These are phyloP conservation scores for Pyrus hybrid DNA, from an alignment of 331 rosid species.

Conservation along the genomic window DNA sequence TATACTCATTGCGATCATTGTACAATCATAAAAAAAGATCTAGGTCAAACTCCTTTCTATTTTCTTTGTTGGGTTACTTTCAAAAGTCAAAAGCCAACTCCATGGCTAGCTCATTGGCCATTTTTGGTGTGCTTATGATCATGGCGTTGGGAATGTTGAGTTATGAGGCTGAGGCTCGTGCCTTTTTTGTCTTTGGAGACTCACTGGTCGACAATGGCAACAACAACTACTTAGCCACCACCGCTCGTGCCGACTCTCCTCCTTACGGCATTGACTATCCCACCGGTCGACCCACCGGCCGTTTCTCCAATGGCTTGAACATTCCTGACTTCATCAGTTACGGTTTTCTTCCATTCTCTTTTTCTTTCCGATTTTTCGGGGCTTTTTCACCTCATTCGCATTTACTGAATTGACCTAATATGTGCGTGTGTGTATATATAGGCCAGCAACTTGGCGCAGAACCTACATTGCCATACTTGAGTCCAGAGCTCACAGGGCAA, in stretches of 20 bases:
- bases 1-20: background rate
- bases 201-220: slow-evolving; percentile 85
- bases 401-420: background rate
- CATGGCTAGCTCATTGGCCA: slow-evolving; percentile 30
- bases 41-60: background rate
- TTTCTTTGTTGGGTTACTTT: background rate
- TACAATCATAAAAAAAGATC: background rate
- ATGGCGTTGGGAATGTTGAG: slow-evolving; percentile 16
- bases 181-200: slow-evolving; percentile 87
- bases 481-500: slow-evolving; percentile 47
- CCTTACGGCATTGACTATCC: slow-evolving; percentile 84
- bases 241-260: slow-evolving; percentile 66
- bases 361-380: background rate
- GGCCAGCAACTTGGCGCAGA: slow-evolving; percentile 55
- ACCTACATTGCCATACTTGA: slow-evolving; percentile 51
- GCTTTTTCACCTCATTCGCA: too few relatives aligned
- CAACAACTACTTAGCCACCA: slow-evolving; percentile 71
- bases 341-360: background rate
- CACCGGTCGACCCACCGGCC: slow-evolving; percentile 56
- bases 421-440: background rate
- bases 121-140: background rate
- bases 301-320: slow-evolving; percentile 81
- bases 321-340: slow-evolving; percentile 77
- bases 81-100: slow-evolving; percentile 1
- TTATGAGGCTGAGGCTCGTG: slow-evolving; percentile 46